A percentile compares a stretch with the other conserved stretches of the same genome.
phyloP scores from a whole-genome alignment of 2,329 filamentous ascomycete species.

The Mariannaea elegans region DNA sequence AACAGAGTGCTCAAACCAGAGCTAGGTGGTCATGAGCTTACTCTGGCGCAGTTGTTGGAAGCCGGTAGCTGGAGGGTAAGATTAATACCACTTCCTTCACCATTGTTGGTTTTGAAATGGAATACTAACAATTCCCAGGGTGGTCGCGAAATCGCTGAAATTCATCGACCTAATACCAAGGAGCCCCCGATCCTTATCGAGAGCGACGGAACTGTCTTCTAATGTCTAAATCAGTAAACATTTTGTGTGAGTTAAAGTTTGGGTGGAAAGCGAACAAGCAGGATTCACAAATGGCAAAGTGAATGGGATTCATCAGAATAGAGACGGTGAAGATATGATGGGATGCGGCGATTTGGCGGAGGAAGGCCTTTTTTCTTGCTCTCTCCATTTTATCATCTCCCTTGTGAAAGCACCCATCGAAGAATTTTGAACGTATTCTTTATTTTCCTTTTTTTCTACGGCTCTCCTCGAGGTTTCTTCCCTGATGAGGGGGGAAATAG shows the following conservation, averaged over 20 bases:
- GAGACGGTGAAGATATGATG: constrained; percentile 8
- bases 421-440: constrained; percentile 11
- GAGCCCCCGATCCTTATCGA: constrained; percentile 96
- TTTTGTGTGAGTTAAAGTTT: not conserved
- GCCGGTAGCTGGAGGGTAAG: constrained; percentile 97
- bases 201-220: constrained; percentile 96
- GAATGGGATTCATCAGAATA: no score
- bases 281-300: constrained; percentile 22
- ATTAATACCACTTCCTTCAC: not conserved
- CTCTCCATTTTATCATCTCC: not conserved
- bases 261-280: constrained; percentile 31
- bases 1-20: constrained; percentile 70
- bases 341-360: not conserved
- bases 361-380: constrained; percentile 15
- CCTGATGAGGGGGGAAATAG: constrained; percentile 1
- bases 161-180: constrained; percentile 94
- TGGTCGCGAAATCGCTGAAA: constrained; percentile 93
- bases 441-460: constrained; percentile 8
- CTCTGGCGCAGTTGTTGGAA: constrained; percentile 88
- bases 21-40: constrained; percentile 76
- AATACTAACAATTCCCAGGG: constrained; percentile 61
- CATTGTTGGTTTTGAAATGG: not conserved
- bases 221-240: constrained; percentile 40
- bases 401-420: constrained; percentile 14
- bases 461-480: constrained; percentile 2